Percentiles rank a stretch among this genome's conserved stretches.
These are phyloP conservation scores for Funneliformis geosporum DNA, from an alignment of 192 early-diverging fungal genomes.

Conservation along the genomic window DNA sequence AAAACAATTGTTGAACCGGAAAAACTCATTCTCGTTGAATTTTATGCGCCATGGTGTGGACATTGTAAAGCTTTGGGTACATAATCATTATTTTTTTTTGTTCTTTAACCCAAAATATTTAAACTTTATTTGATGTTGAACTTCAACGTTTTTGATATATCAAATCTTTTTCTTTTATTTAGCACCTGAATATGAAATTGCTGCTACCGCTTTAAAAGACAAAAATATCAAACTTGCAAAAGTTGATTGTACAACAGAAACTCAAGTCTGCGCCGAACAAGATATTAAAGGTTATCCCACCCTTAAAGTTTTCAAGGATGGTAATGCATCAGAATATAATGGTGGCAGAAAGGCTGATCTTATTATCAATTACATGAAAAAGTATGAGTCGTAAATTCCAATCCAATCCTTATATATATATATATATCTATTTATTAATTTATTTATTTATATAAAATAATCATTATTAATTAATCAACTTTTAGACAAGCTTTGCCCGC, in stretches of 20 bases:
- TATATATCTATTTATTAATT: slow-evolving; percentile 1
- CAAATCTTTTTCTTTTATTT: too few relatives aligned
- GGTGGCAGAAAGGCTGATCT: slow-evolving; percentile 84
- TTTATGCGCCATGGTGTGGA: slow-evolving; percentile 98
- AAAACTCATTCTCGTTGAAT: slow-evolving; percentile 84
- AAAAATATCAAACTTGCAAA: slow-evolving; percentile 81
- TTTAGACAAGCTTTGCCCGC: slow-evolving; percentile 82
- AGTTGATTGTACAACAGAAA: slow-evolving; percentile 94
- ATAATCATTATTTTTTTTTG: slow-evolving; percentile 2
- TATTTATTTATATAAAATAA: background rate
- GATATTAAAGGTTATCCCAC: slow-evolving; percentile 91
- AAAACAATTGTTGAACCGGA: slow-evolving; percentile 57
- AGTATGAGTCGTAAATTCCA: slow-evolving; percentile 49
- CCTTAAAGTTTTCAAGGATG: slow-evolving; percentile 85
- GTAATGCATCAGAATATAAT: slow-evolving; percentile 72
- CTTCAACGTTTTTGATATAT: slow-evolving; percentile 11
- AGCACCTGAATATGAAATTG: slow-evolving; percentile 93
- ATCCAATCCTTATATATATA: slow-evolving; percentile 4
- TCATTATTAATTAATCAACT: background rate
- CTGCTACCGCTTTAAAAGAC: slow-evolving; percentile 83
- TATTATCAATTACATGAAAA: slow-evolving; percentile 93
- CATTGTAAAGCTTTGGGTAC: slow-evolving; percentile 88
- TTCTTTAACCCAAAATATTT: background rate
- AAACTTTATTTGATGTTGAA: background rate
- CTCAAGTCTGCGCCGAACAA: slow-evolving; percentile 78